These are phyloP conservation scores for Xylaria sp. DNA, from an alignment of 2,329 filamentous ascomycete genomes.

Conservation along the genomic window DNA sequence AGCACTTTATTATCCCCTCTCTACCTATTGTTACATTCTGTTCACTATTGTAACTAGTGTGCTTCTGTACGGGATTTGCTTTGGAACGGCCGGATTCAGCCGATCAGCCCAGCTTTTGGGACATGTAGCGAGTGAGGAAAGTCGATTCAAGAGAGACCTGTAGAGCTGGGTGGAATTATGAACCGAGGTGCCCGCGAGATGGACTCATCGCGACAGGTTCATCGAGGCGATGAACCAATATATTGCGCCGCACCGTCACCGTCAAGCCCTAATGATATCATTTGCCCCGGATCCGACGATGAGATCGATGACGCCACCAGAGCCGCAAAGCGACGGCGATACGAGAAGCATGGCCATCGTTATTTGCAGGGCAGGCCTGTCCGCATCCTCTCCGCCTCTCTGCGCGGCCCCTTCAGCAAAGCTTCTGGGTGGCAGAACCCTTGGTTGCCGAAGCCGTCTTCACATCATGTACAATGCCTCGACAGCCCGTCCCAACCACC, in stretches of 20 bases:
- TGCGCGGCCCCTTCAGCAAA: conserved; percentile 70
- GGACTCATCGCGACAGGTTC: conserved; percentile 42
- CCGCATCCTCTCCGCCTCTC: conserved; percentile 67
- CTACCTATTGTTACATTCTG: not conserved
- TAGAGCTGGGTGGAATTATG: conserved; percentile 38
- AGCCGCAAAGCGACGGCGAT: conserved; percentile 63
- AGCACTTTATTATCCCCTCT: not conserved
- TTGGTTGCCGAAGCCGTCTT: conserved; percentile 55
- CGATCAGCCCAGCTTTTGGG: conserved; percentile 17
- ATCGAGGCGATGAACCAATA: conserved; percentile 54
- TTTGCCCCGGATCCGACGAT: conserved; percentile 68
- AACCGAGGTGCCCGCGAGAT: conserved; percentile 33
- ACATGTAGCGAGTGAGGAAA: conserved; percentile 19
- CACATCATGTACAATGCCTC: conserved; percentile 19
- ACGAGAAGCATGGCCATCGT: conserved; percentile 68
- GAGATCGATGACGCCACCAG: conserved; percentile 62
- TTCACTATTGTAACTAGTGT: not conserved
- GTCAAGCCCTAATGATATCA: conserved; percentile 56
- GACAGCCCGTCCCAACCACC: conserved; percentile 12
- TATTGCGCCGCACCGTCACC: conserved; percentile 58
- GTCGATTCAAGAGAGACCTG: conserved; percentile 16
- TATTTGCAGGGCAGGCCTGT: conserved; percentile 68
- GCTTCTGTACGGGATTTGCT: not conserved
- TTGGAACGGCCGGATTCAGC: not conserved
- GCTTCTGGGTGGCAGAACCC: conserved; percentile 64